Evolutionary conservation across 805 yeast genomes (phyloP), one percentile per base, ranked within the genome.

Genomic region (Blastobotrys chiropterorum): DNA sequence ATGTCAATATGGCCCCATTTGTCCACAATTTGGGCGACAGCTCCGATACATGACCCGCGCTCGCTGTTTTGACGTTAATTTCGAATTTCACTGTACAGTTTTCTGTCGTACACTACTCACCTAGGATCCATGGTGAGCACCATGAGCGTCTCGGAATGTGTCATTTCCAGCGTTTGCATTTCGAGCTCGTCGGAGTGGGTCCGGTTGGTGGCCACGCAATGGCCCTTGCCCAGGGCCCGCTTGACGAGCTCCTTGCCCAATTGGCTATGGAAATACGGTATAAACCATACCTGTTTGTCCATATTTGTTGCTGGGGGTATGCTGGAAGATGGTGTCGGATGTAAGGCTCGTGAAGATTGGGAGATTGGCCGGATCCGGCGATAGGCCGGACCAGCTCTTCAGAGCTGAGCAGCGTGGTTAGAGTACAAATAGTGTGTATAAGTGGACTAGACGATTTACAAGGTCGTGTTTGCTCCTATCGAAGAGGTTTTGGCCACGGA

Each of bases 1-100:
- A 59, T 47, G 48, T 59, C 62, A 8, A 59, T 58, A 16, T 53
- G 17, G 16, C 54, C 53, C 46, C 53, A 56, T 40, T 38, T 31
- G 30, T 48, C 21, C 31, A 59, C 17, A 2, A 56, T 56, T 4
- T 49, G 34, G 8, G 62, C 58, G 2, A 55, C 54, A 3, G 57
- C 56, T 20, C 56, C 50, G 26, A 42, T 50, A 38, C 60, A 57
- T 4, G 50, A 41, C 3, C 52, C 54, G 38, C 49, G 38, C 22
- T 22, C n/a, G 11, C 47, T 44, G 17, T 2, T 21, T 15, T 34
- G n/a, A 42, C 8, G 43, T 16, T 15, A 40, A 5, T 26, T 17
- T 8, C 45, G 44, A 15, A 8, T 21, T 11, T 34, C 14, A 21
- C 8, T 5, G n/a, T 13, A 21, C 4, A 3, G 15, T 13, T n/a